A percentile compares a stretch with the other conserved stretches of the same genome.
Conservation (phyloP, 768 basidiomycete species). For the Lenzites betulinus region DNA sequence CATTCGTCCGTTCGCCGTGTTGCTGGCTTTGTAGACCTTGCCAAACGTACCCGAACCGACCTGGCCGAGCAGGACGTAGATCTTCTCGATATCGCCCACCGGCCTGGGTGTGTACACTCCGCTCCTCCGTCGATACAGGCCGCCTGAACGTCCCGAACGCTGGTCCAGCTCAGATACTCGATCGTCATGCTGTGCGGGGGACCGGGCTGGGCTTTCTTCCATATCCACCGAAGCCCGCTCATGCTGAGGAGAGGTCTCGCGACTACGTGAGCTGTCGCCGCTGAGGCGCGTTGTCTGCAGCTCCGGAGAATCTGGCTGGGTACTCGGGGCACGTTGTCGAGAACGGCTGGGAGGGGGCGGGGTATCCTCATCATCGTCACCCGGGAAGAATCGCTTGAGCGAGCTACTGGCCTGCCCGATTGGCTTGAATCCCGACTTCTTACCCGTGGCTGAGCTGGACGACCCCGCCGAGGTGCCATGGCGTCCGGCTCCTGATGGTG, state of each 20-base stretch:
- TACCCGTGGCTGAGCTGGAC: constrained; percentile 25
- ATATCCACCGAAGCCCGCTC: constrained; percentile 7
- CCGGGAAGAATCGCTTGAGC: constrained; percentile 81
- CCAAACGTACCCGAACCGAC: constrained; percentile 99
- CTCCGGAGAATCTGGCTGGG: constrained; percentile 16
- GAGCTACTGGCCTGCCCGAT: constrained; percentile 57
- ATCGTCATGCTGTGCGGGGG: neutral
- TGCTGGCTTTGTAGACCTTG: constrained; percentile 95
- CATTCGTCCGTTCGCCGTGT: constrained; percentile 68
- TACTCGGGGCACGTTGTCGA: neutral
- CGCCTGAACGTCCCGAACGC: constrained; percentile 3
- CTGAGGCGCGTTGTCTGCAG: constrained; percentile 14
- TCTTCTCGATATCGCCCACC: constrained; percentile 41
- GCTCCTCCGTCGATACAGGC: neutral
- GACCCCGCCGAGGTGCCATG: neutral
- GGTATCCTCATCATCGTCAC: constrained; percentile 73
- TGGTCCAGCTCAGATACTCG: neutral
- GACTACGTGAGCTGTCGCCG: constrained; percentile 6
- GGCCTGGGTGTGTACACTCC: neutral
- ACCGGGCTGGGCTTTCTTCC: constrained; percentile 6
- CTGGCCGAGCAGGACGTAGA: constrained; percentile 86
- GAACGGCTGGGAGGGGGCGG: constrained; percentile 11
- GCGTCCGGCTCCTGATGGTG: constrained; percentile 1
- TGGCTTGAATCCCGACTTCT: constrained; percentile 64
- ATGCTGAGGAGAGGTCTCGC: neutral